Conservation (phyloP, 2,329 filamentous ascomycete species). For the Sporothrix phasma region DNA sequence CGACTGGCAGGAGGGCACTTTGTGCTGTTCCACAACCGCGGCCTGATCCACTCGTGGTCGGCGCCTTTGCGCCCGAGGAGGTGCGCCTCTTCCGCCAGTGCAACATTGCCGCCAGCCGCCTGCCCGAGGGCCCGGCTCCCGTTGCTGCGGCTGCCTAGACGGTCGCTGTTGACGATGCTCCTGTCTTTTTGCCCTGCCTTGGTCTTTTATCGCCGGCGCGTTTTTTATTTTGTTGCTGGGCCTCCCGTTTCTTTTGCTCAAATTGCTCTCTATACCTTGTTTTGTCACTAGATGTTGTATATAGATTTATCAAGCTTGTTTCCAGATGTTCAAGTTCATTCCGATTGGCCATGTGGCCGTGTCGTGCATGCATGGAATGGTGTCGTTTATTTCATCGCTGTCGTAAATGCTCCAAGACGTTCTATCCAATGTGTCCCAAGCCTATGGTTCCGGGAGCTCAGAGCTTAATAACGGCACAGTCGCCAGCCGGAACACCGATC, state of each 20-base stretch:
- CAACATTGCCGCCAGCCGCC: conserved; percentile 57
- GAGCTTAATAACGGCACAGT: not conserved
- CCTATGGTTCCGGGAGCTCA: not conserved
- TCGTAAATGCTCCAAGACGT: not conserved
- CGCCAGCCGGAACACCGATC: not conserved
- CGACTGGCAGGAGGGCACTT: conserved; percentile 68
- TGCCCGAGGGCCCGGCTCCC: conserved; percentile 13
- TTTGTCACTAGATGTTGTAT: not conserved
- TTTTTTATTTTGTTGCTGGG: not conserved
- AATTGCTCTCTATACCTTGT: not conserved
- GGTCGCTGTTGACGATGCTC: not conserved
- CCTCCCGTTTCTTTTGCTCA: not conserved
- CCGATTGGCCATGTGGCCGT: not conserved
- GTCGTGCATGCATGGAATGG: not conserved
- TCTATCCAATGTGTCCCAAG: not conserved
- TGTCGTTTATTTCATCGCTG: not conserved
- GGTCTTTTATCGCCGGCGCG: not conserved
- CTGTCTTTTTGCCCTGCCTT: not conserved
- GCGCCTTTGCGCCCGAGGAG: conserved; percentile 62
- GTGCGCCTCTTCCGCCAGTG: conserved; percentile 68
- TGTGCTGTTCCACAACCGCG: conserved; percentile 70
- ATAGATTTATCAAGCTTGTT: not conserved
- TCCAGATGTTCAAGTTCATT: not conserved
- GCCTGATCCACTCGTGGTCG: conserved; percentile 67
- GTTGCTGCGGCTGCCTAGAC: not conserved